These are phyloP conservation scores for Venustampulla echinocandica DNA, from an alignment of 495 filamentous ascomycete species.

Conservation along the genomic window DNA sequence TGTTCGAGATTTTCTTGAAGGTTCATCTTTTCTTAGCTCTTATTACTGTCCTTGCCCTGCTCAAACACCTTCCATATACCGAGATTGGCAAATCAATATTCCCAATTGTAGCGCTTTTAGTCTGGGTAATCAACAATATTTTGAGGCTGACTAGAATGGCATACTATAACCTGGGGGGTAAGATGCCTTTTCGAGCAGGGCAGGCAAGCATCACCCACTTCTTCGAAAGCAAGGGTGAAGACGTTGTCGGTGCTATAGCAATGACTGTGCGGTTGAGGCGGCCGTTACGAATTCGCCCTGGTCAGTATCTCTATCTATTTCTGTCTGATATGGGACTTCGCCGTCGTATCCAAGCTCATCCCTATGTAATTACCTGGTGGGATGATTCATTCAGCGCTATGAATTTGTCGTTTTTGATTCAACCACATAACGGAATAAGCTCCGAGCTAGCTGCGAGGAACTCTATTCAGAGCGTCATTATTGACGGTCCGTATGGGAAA, in stretches of 20 bases:
- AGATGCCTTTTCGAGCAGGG: too few species aligned
- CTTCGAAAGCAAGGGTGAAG: too few species aligned
- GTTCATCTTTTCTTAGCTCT: slow-evolving; percentile 1
- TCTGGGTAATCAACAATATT: neutral
- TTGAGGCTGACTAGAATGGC: neutral
- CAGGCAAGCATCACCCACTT: too few species aligned
- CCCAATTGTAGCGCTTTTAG: neutral
- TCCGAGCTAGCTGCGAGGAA: neutral
- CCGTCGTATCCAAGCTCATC: neutral
- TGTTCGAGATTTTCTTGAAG: slow-evolving; percentile 6
- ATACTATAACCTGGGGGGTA: neutral
- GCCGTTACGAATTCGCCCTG: neutral
- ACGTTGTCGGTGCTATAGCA: too few species aligned
- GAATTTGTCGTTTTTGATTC: neutral
- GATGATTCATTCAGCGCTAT: neutral
- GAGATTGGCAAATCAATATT: neutral
- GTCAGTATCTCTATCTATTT: slow-evolving; percentile 6
- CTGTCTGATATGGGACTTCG: neutral
- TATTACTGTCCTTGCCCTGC: neutral
- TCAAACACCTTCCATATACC: neutral
- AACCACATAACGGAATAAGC: neutral
- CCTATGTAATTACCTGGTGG: slow-evolving; percentile 8
- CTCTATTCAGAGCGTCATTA: neutral
- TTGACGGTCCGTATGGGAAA: slow-evolving; percentile 10
- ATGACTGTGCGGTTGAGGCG: neutral